Evolutionary conservation across 2,329 filamentous ascomycete species (phyloP), one percentile per base, ranked within the genome.

Genomic region (Neonectria hederae): DNA sequence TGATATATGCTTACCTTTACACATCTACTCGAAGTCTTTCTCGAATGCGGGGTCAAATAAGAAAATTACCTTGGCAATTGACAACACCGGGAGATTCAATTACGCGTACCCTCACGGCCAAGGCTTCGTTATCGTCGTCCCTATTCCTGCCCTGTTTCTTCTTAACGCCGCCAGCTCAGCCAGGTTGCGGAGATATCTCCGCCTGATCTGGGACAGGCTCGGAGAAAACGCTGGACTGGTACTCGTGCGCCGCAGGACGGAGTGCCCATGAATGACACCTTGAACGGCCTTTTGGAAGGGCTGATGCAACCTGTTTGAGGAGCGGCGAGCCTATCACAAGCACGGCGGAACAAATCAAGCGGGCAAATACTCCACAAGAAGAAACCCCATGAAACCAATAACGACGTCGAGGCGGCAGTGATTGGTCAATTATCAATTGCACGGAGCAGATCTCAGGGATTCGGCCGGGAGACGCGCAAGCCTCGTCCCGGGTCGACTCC

Each of bases 381-480:
- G 48, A 45, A 45, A 17, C 13, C 46, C 59, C 46, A 21, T 57
- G 59, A 54, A 62, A 62, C 59, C 54, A 45, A 40, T 54, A 24
- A 54, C 54, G 59, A 28, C 22, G 26, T 48, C 54, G 28, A 53
- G 22, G 17, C 48, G 21, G 17, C 32, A 30, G 54, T 40, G 38
- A 62, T 62, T 57, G 59, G 59, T 38, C 35, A 30, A 51, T 28
- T 28, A 9, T n/a, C 28, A 28, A 6, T 55, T 4, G 53, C 13
- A 14, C 28, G 32, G 48, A 28, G 52, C 45, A 48, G 46, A 58
- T 43, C 28, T 43, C 28, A 48, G 52, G 59, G 55, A 30, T 21
- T 38, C n/a, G 32, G 14, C 28, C 4, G 58, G 32, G 52, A 52
- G 57, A 62, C 59, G 59, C 59, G 59, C 59, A 62, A 62, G 59